phyloP scores from a whole-genome alignment of 2,329 filamentous ascomycete species.

The Dothideomycetes sp. region DNA sequence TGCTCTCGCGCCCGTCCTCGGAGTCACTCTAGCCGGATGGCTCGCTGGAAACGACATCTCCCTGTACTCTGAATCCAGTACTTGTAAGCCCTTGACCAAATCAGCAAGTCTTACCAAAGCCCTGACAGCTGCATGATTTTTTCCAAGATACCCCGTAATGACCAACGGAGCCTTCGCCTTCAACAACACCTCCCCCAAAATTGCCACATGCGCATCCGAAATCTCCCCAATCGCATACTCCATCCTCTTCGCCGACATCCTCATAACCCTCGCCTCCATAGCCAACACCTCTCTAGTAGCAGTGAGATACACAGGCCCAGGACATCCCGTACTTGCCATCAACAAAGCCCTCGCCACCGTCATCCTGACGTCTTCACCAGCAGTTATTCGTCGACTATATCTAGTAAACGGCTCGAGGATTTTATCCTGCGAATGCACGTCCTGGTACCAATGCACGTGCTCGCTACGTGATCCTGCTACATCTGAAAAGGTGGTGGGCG shows the following conservation, averaged over 20 bases:
- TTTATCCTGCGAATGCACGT: slow-evolving; percentile 64
- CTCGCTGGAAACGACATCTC: slow-evolving; percentile 67
- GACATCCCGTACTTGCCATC: slow-evolving; percentile 61
- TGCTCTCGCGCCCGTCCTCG: slow-evolving; percentile 59
- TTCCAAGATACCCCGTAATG: slow-evolving; percentile 56
- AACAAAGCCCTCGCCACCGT: slow-evolving; percentile 71
- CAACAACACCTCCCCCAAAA: slow-evolving; percentile 51
- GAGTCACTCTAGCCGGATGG: slow-evolving; percentile 43
- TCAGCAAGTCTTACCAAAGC: slow-evolving; percentile 55
- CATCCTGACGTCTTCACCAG: slow-evolving; percentile 70
- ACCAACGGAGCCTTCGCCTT: slow-evolving; percentile 53
- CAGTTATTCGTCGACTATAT: slow-evolving; percentile 67
- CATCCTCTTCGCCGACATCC: slow-evolving; percentile 46
- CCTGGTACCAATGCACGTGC: slow-evolving; percentile 73
- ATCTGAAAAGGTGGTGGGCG: slow-evolving; percentile 62
- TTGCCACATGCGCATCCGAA: slow-evolving; percentile 37
- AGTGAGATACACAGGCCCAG: slow-evolving; percentile 65
- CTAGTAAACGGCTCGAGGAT: slow-evolving; percentile 73
- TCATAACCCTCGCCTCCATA: slow-evolving; percentile 40
- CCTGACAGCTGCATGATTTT: slow-evolving; percentile 49
- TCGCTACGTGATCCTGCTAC: slow-evolving; percentile 61
- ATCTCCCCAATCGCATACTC: slow-evolving; percentile 35
- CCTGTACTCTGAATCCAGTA: slow-evolving; percentile 61
- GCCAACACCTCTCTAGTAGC: slow-evolving; percentile 68
- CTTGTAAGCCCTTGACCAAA: slow-evolving; percentile 51